Conservation (phyloP, 345 rosid genomes). For the Lepidium africanum region DNA sequence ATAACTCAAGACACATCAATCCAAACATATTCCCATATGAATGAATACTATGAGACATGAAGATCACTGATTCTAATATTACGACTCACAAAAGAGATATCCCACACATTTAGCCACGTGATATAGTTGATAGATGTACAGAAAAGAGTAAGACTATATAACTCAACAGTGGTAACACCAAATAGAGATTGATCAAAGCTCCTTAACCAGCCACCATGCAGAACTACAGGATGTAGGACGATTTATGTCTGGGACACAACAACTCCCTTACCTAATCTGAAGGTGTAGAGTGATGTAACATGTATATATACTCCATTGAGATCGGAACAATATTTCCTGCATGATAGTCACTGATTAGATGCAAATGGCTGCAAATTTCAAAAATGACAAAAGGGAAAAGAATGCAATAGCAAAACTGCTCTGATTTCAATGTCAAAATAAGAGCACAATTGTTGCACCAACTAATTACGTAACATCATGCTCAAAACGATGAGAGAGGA, state of each 20-base stretch:
- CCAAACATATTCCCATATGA: background rate
- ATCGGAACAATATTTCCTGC: conserved; percentile 21
- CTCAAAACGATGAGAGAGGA: background rate
- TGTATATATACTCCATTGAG: conserved; percentile 23
- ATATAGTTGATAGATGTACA: background rate
- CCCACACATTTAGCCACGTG: background rate
- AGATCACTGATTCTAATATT: background rate
- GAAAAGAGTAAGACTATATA: background rate
- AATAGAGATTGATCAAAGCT: background rate
- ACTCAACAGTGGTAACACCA: background rate
- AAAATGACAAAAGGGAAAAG: conserved; percentile 17
- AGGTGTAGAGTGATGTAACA: conserved; percentile 18
- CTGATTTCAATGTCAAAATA: background rate
- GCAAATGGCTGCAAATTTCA: conserved; percentile 8
- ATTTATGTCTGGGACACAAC: background rate
- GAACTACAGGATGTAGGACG: background rate
- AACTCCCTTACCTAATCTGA: too few relatives aligned
- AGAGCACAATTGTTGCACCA: background rate
- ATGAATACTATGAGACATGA: background rate
- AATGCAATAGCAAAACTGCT: conserved; percentile 8
- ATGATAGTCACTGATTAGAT: conserved; percentile 21
- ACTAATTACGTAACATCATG: background rate
- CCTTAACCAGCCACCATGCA: conserved; percentile 12
- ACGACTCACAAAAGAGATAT: background rate
- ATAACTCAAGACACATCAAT: background rate